Base-by-base conservation (phyloP, 148 eudicot genomes). In the Rhododendron kiyosumense region DNA sequence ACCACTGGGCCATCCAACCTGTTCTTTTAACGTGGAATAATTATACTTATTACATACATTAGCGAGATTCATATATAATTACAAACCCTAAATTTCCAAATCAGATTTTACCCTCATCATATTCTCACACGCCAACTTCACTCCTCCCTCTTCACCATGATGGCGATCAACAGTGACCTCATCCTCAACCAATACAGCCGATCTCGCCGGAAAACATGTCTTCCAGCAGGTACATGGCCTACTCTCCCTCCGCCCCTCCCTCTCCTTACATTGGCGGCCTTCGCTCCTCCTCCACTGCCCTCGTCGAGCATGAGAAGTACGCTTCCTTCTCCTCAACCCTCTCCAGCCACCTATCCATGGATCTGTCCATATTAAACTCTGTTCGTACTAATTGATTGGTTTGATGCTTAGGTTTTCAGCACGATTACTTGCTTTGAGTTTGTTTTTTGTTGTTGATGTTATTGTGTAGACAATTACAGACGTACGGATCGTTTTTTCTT, bases 151-250 rank as follows among this genome's bases (percentile, higher is more conserved):
- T 45, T 45, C 48, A 45, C 48, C 48, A 11, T 45, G 48, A 45
- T 45, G 48, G 48, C 48, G 48, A 45, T 7, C 48, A 45, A 45
- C 48, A 45, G 11, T 45, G 1, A 45, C 48, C 48, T 45, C 48
- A 45, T 45, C 48, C 48, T 45, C 48, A 45, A 45, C 11, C 48
- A 45, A 45, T 45, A 45, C 48, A 45, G 45, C 83, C 75, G 63
- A 65, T 83, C 14, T 69, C 79, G 89, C 91, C 86, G 90, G 86
- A 88, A 88, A 73, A 26, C 65, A 96, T 95, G 99, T 92, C 98
- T 83, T 91, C 97, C 88, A 98, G 97, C 48, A 93, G 97, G 89
- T 95, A 93, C 86, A 96, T 96, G 99, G 92, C 99, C 0, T 96
- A 95, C 93, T 96, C 99, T 7, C 97, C 98, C 13, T 86, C 93